Conservation (phyloP, 2,329 filamentous ascomycete genomes). For the Fusarium pininemorale region DNA sequence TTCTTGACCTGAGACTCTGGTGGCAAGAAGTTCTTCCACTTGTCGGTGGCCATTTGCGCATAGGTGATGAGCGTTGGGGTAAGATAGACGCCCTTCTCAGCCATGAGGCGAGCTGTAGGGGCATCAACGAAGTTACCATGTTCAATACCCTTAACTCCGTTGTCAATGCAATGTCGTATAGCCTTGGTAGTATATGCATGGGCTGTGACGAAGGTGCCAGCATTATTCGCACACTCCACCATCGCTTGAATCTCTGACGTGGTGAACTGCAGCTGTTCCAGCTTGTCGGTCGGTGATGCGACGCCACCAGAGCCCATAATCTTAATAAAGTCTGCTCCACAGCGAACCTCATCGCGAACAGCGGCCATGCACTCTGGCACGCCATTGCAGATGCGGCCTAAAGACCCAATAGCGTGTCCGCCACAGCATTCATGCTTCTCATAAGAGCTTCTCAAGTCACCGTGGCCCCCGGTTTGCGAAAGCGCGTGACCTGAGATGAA, state of each 20-base stretch:
- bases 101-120: not conserved
- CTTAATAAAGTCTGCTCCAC: not conserved
- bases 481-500: slow-evolving; percentile 64
- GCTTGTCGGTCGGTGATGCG: not conserved
- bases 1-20: not conserved
- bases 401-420: slow-evolving; percentile 37
- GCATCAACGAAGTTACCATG: not conserved
- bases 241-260: not conserved
- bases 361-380: not conserved
- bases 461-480: slow-evolving; percentile 67
- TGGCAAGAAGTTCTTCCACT: not conserved
- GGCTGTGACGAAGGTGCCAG: not conserved
- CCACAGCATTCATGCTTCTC: slow-evolving; percentile 54
- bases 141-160: slow-evolving; percentile 3
- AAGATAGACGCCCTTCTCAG: not conserved
- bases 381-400: slow-evolving; percentile 46
- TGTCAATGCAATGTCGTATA: slow-evolving; percentile 58
- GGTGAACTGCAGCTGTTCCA: not conserved
- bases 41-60: not conserved
- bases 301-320: not conserved
- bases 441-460: slow-evolving; percentile 57
- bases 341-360: not conserved
- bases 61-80: not conserved
- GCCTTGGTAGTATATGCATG: slow-evolving; percentile 47
- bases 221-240: not conserved